Conservation (phyloP, 2,329 filamentous ascomycete species). For the Penicillium olsonii region DNA sequence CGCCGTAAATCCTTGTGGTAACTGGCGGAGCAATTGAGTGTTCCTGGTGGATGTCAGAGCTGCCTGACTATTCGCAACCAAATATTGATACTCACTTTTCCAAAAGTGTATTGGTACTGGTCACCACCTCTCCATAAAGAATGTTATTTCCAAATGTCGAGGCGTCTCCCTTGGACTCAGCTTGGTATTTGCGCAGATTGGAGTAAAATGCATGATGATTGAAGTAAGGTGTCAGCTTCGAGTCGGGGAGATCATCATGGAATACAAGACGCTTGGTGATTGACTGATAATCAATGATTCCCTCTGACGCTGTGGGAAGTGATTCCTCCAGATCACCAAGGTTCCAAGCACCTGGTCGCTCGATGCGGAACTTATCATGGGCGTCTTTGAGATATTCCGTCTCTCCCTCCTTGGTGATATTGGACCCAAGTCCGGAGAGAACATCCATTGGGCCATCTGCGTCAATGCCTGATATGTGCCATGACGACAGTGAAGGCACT, state of each 20-base stretch:
- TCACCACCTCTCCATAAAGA: constrained; percentile 88
- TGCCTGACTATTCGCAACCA: background rate
- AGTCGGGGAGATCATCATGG: constrained; percentile 70
- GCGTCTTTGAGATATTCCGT: constrained; percentile 76
- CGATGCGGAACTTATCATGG: constrained; percentile 78
- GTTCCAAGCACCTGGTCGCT: constrained; percentile 65
- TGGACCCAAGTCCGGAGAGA: constrained; percentile 62
- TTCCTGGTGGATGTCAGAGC: constrained; percentile 59
- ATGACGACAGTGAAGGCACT: constrained; percentile 75
- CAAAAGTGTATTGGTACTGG: constrained; percentile 88
- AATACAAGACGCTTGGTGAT: constrained; percentile 73
- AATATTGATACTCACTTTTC: constrained; percentile 66
- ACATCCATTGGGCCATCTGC: constrained; percentile 69
- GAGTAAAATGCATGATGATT: constrained; percentile 78
- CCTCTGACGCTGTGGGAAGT: constrained; percentile 52
- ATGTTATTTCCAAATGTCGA: constrained; percentile 72
- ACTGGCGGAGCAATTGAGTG: constrained; percentile 68
- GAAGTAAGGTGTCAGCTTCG: constrained; percentile 79
- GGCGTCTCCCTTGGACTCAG: constrained; percentile 56
- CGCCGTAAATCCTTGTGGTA: constrained; percentile 84
- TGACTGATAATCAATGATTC: constrained; percentile 72
- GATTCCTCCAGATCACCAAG: constrained; percentile 58
- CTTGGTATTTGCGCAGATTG: constrained; percentile 68
- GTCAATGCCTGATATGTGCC: constrained; percentile 76
- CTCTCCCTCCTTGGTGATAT: constrained; percentile 65